Evolutionary conservation across 2,329 filamentous ascomycete genomes (phyloP).

Genomic region (Reticulascus tulasneorum): DNA sequence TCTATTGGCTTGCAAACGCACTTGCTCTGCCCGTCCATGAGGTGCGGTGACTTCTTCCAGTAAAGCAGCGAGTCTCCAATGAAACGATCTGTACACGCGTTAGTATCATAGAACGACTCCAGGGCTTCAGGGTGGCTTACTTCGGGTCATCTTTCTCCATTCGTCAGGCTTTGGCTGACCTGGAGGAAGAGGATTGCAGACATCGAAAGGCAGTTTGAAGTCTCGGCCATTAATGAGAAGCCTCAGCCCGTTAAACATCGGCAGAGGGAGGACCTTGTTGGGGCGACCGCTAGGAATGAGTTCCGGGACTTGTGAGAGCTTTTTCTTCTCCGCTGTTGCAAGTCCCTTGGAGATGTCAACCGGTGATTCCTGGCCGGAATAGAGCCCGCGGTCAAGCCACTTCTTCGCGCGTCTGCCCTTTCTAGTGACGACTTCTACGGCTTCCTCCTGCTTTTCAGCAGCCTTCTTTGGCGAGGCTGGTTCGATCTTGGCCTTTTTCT

Average conservation of each 20-base stretch:
- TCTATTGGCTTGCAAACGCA: constrained; percentile 75
- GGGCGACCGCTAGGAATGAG: constrained; percentile 40
- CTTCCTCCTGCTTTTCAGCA: constrained; percentile 32
- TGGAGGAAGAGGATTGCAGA: constrained; percentile 81
- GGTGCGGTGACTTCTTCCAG: constrained; percentile 76
- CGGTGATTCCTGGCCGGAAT: constrained; percentile 70
- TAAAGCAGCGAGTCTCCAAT: constrained; percentile 75
- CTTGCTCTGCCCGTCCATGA: constrained; percentile 69
- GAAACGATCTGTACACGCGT: constrained; percentile 62
- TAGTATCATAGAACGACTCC: background rate
- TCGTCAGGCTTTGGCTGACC: constrained; percentile 90
- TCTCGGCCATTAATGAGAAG: constrained; percentile 69
- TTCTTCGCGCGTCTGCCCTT: constrained; percentile 59
- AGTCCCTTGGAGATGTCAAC: constrained; percentile 44
- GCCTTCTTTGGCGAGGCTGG: constrained; percentile 14
- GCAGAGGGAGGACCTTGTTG: constrained; percentile 64
- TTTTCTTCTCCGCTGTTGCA: constrained; percentile 47
- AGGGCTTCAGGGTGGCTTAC: constrained; percentile 46
- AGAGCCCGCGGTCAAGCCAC: constrained; percentile 80
- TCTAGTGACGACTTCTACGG: constrained; percentile 23
- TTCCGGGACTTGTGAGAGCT: constrained; percentile 42
- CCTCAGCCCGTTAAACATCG: constrained; percentile 73
- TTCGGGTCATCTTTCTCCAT: constrained; percentile 88
- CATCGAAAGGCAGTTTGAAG: constrained; percentile 85
- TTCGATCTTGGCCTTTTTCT: constrained; percentile 18